Conservation (phyloP, 306 rosid genomes). For the Hippophae gyantsensis region DNA sequence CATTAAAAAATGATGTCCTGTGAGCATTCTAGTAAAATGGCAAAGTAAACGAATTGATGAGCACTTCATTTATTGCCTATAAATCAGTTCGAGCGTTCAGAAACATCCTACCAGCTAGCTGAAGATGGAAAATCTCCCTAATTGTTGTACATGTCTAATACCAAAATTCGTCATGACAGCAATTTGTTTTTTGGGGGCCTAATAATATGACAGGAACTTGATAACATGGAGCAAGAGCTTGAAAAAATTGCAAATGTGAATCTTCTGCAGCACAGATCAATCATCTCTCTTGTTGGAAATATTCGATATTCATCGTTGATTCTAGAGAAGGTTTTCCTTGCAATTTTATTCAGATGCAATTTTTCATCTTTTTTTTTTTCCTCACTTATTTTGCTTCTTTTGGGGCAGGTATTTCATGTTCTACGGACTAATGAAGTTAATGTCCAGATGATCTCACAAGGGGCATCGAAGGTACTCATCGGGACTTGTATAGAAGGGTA, state of each 20-base stretch:
- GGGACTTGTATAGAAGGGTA: background rate
- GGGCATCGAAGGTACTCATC: constrained; percentile 48
- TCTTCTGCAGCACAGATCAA: constrained; percentile 57
- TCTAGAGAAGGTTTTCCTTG: constrained; percentile 41
- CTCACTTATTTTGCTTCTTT: background rate
- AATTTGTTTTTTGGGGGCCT: background rate
- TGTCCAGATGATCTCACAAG: constrained; percentile 71
- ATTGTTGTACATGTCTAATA: background rate
- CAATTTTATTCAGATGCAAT: background rate
- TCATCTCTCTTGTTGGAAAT: constrained; percentile 65
- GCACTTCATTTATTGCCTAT: too few relatives aligned
- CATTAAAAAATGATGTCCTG: too few relatives aligned
- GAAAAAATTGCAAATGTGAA: constrained; percentile 61
- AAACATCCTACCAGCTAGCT: too few relatives aligned
- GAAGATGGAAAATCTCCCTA: background rate
- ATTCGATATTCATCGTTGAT: constrained; percentile 56
- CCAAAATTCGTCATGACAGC: background rate
- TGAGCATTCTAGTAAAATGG: too few relatives aligned
- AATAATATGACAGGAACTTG: constrained; percentile 42
- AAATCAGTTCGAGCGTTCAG: too few relatives aligned
- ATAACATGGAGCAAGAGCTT: constrained; percentile 49
- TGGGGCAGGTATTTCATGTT: constrained; percentile 43
- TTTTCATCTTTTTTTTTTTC: background rate
- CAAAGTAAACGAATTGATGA: too few relatives aligned
- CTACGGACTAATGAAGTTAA: constrained; percentile 47